These are phyloP conservation scores for Globisporangium spiculum DNA, from an alignment of 352 stramenopile species.

Conservation along the genomic window DNA sequence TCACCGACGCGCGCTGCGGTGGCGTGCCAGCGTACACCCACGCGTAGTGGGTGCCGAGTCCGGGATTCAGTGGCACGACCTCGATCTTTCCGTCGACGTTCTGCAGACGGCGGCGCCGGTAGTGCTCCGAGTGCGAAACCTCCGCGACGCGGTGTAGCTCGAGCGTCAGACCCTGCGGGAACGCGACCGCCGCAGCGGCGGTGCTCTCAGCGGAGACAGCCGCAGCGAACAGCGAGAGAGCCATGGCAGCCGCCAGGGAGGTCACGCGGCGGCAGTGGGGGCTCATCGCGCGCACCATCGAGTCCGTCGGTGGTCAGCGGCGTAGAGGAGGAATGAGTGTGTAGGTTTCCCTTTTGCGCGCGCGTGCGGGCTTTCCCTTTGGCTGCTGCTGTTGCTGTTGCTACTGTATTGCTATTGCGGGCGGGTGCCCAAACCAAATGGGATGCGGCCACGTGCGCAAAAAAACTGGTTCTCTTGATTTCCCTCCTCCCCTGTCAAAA, in stretches of 20 bases:
- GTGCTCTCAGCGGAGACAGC: neutral
- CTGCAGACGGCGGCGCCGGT: constrained; percentile 36
- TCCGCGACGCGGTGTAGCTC: constrained; percentile 37
- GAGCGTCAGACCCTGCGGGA: constrained; percentile 27
- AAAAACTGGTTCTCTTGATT: constrained; percentile 1
- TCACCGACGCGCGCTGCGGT: constrained; percentile 78
- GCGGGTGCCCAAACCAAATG: neutral
- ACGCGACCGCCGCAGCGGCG: neutral
- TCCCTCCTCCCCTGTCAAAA: neutral
- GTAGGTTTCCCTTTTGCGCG: neutral
- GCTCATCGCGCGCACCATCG: constrained; percentile 4
- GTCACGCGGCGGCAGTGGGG: neutral
- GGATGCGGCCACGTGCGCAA: neutral
- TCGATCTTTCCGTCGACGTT: constrained; percentile 40
- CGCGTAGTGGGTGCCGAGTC: constrained; percentile 82
- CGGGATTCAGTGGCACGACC: constrained; percentile 59
- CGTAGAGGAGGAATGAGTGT: neutral
- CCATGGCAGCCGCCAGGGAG: neutral
- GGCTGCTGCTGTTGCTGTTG: neutral
- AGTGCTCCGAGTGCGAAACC: constrained; percentile 29
- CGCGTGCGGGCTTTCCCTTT: neutral
- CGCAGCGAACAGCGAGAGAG: neutral
- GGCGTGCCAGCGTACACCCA: constrained; percentile 82
- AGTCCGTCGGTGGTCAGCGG: neutral
- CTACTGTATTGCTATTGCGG: neutral